Percentiles rank a stretch among this genome's conserved stretches.
phyloP scores from a whole-genome alignment of 768 basidiomycete species.

The Agaricus sinodeliciosus region DNA sequence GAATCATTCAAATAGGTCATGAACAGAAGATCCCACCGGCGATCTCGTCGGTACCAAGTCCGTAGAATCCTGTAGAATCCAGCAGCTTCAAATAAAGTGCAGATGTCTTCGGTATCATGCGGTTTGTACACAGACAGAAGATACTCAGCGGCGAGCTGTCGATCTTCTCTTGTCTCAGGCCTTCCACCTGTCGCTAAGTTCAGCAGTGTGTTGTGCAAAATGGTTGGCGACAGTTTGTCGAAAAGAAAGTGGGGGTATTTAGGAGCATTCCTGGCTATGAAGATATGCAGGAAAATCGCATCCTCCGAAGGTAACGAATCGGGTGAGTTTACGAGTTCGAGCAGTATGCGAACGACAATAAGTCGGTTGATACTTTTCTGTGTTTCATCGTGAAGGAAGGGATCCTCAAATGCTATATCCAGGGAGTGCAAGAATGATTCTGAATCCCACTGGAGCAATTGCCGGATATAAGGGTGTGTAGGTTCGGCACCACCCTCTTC shows the following conservation, averaged over 20 bases:
- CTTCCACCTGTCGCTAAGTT: slow-evolving; percentile 74
- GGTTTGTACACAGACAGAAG: slow-evolving; percentile 90
- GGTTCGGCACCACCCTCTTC: slow-evolving; percentile 73
- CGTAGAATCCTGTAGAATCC: slow-evolving; percentile 91
- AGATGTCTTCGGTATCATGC: slow-evolving; percentile 61
- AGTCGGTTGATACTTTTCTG: slow-evolving; percentile 59
- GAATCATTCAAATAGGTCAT: slow-evolving; percentile 72
- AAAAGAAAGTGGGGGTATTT: slow-evolving; percentile 87
- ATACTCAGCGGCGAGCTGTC: slow-evolving; percentile 92
- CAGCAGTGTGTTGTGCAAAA: slow-evolving; percentile 70
- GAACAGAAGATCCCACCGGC: slow-evolving; percentile 68
- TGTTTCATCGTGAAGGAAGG: slow-evolving; percentile 77
- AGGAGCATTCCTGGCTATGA: slow-evolving; percentile 92
- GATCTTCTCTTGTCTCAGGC: slow-evolving; percentile 78
- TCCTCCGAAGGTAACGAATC: slow-evolving; percentile 52
- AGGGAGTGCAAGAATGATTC: slow-evolving; percentile 92
- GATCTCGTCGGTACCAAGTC: slow-evolving; percentile 69
- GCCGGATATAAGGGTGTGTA: slow-evolving; percentile 84
- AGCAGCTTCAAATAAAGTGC: slow-evolving; percentile 67
- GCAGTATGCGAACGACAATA: slow-evolving; percentile 74
- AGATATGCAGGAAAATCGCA: slow-evolving; percentile 86
- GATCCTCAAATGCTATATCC: slow-evolving; percentile 92
- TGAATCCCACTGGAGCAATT: slow-evolving; percentile 82
- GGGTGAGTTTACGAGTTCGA: slow-evolving; percentile 61
- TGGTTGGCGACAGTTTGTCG: slow-evolving; percentile 50